Conservation (phyloP, 257 asterid species). For the Anisodus tanguticus region DNA sequence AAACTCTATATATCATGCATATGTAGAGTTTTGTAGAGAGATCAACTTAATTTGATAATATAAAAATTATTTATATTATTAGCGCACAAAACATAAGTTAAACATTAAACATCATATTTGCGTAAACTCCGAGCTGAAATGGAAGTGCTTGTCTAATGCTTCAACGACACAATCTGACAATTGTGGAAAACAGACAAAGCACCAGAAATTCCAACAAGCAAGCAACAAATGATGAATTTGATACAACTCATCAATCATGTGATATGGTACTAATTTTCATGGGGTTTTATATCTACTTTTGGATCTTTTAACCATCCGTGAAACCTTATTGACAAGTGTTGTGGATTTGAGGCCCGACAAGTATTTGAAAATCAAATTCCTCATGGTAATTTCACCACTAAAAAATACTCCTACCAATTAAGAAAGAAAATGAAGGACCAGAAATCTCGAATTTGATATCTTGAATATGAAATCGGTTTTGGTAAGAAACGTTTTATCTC, state of each 20-base stretch:
- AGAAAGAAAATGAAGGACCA: neutral
- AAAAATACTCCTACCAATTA: no score
- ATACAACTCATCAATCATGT: conserved; percentile 14
- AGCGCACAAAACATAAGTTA: neutral
- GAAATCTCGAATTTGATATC: neutral
- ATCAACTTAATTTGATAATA: neutral
- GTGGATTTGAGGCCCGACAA: no score
- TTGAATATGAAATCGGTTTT: no score
- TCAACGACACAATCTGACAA: neutral
- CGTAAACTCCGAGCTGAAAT: neutral
- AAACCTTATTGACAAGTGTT: neutral
- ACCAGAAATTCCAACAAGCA: conserved; percentile 15
- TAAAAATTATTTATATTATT: neutral
- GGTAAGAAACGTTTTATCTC: neutral
- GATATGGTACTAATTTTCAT: neutral
- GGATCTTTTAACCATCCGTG: neutral
- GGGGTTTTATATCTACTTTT: neutral
- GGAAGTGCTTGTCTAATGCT: neutral
- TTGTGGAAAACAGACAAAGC: neutral
- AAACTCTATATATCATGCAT: no score
- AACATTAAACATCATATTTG: neutral
- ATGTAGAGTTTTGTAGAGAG: neutral
- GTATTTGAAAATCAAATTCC: no score
- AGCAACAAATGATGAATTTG: conserved; percentile 7
- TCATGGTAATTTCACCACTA: no score